phyloP scores from a whole-genome alignment of 495 filamentous ascomycete species.

The Penicillium samsonianum region DNA sequence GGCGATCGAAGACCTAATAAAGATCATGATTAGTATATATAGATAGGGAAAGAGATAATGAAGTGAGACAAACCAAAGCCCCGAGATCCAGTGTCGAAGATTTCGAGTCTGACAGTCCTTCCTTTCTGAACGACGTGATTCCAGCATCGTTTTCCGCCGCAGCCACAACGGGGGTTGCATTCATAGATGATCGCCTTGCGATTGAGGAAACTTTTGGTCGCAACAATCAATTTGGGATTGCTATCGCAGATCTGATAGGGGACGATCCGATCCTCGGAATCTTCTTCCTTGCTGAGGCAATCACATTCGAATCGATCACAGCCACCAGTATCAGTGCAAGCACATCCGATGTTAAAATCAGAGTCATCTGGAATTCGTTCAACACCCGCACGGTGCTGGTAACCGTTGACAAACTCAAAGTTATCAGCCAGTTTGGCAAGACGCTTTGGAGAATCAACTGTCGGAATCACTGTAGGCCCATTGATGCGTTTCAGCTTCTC shows the following conservation, averaged over 20 bases:
- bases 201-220: constrained; percentile 32
- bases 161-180: constrained; percentile 74
- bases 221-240: constrained; percentile 18
- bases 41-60: neutral
- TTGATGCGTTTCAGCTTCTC: constrained; percentile 30
- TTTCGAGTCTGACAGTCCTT: constrained; percentile 69
- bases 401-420: constrained; percentile 49
- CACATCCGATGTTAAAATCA: constrained; percentile 46
- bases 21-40: constrained; percentile 9
- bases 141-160: constrained; percentile 60
- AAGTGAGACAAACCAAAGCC: constrained; percentile 69
- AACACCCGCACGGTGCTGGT: constrained; percentile 41
- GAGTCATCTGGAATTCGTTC: constrained; percentile 35
- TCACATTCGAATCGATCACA: constrained; percentile 40
- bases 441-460: constrained; percentile 20
- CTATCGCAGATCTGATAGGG: constrained; percentile 33
- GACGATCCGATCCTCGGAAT: constrained; percentile 38
- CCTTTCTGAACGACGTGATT: constrained; percentile 83
- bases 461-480: constrained; percentile 32
- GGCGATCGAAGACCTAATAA: constrained; percentile 65
- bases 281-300: constrained; percentile 41
- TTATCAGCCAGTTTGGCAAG: constrained; percentile 31
- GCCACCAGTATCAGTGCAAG: constrained; percentile 24
- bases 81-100: constrained; percentile 75
- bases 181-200: constrained; percentile 67